Percentiles rank a stretch among this genome's conserved stretches.
Evolutionary conservation across 768 basidiomycete species (phyloP).

Genomic region (Mycena rosella): DNA sequence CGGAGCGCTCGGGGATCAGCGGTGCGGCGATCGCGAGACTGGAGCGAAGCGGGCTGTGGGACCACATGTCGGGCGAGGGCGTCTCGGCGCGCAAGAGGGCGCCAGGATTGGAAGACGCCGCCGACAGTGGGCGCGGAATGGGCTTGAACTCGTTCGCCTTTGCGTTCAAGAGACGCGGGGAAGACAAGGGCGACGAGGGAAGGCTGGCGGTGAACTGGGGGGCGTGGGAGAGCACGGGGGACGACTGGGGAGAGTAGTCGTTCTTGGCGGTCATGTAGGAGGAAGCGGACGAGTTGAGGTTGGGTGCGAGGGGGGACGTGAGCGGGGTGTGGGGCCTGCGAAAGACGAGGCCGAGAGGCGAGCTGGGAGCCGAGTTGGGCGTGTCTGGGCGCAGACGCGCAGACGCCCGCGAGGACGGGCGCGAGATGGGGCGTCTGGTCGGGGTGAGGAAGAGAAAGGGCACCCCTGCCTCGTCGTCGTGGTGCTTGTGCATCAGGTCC

Average conservation of each 20-base stretch:
- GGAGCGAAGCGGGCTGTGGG: conserved; percentile 78
- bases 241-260: conserved; percentile 73
- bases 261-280: conserved; percentile 70
- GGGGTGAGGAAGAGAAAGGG: conserved; percentile 88
- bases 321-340: conserved; percentile 85
- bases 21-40: conserved; percentile 95
- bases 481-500: conserved; percentile 96
- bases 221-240: conserved; percentile 72
- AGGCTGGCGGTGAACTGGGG: conserved; percentile 84
- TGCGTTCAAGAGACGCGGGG: conserved; percentile 88
- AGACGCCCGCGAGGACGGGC: conserved; percentile 85
- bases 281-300: conserved; percentile 61
- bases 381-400: conserved; percentile 81
- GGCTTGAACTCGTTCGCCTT: conserved; percentile 93
- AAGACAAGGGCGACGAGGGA: conserved; percentile 86
- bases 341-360: conserved; percentile 81
- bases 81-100: conserved; percentile 75
- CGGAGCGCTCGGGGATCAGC: conserved; percentile 80
- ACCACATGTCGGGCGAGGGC: conserved; percentile 93
- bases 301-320: conserved; percentile 80
- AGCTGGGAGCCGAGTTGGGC: conserved; percentile 66
- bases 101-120: conserved; percentile 73
- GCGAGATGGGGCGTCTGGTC: conserved; percentile 81
- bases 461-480: conserved; percentile 86
- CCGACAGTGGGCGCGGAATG: conserved; percentile 82